A percentile compares a stretch with the other conserved stretches of the same genome.
These are phyloP conservation scores for Stachybotrys elegans DNA, from an alignment of 2,329 filamentous ascomycete genomes.

Conservation along the genomic window DNA sequence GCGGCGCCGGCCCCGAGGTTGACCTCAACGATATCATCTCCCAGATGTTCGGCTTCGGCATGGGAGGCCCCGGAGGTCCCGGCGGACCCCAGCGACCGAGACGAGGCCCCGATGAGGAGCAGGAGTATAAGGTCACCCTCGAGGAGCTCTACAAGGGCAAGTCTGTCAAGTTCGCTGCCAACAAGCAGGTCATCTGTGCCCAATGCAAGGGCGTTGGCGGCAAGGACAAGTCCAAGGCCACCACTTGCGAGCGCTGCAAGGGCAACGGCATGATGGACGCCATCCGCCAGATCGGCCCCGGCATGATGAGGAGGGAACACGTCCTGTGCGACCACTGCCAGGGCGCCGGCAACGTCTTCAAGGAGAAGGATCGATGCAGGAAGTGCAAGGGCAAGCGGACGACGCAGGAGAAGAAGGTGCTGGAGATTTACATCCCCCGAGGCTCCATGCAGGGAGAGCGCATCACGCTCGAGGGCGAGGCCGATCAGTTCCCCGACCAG, in stretches of 20 bases:
- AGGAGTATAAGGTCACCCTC: conserved; percentile 83
- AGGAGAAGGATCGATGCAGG: conserved; percentile 97
- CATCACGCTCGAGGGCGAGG: conserved; percentile 88
- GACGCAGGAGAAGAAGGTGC: conserved; percentile 81
- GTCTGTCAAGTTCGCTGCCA: conserved; percentile 93
- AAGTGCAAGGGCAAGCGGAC: conserved; percentile 95
- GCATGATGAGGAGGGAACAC: conserved; percentile 75
- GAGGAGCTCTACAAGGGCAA: conserved; percentile 99
- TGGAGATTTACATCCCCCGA: conserved; percentile 93
- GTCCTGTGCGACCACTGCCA: conserved; percentile 78
- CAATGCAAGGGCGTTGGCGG: conserved; percentile 85
- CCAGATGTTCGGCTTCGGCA: conserved; percentile 84
- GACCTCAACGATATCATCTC: conserved; percentile 90
- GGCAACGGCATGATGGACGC: conserved; percentile 74
- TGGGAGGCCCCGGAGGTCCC: conserved; percentile 47
- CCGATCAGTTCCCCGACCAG: conserved; percentile 85
- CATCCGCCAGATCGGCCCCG: conserved; percentile 78
- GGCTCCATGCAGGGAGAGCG: conserved; percentile 83
- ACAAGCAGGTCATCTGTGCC: conserved; percentile 86
- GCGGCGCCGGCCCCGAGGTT: conserved; percentile 63
- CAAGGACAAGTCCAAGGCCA: conserved; percentile 84
- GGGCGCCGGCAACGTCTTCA: conserved; percentile 80
- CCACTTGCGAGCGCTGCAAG: conserved; percentile 77
- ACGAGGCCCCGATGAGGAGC: conserved; percentile 78
- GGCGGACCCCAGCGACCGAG: conserved; percentile 54